Base-by-base conservation (phyloP, 208 protist species). In the Borovskyia barvae region DNA sequence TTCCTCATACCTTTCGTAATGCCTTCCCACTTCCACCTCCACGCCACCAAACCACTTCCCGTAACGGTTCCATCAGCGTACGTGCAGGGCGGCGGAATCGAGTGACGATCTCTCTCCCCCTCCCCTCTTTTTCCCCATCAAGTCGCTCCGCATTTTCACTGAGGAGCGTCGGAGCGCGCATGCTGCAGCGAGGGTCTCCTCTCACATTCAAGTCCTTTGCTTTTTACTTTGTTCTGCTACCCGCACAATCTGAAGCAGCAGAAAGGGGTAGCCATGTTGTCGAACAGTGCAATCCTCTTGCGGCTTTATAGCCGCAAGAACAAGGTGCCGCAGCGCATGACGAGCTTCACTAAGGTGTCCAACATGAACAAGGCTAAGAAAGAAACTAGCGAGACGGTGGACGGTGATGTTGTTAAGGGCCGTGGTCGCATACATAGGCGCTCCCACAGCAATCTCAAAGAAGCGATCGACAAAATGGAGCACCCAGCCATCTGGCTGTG, bases 401-500 rank as follows among this genome's bases (percentile, higher is more conserved):
- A 93, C 58, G 90, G 90, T 17, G 90, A 96, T 1, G 45, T 89
- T 6, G 85, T 96, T 25, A 80, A 84, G 55, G 90, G 90, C 5
- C 84, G 85, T 33, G 90, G 90, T 60, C 88, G 88, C 39, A 47
- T 92, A 15, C 82, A 73, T 35, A 83, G 75, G 39, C 84, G 85
- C 72, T 82, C 86, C 32, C 86, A 94, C 80, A 94, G 79, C 58
- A 71, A 51, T 11, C 68, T 96, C 17, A 93, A 94, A 62, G 70
- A 88, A 39, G 77, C 76, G 11, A 93, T 96, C 56, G 80, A 62
- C 8, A 63, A 58, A 25, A 96, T 96, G 87, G 87, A 96, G 75
- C 86, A 96, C 58, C 90, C 90, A 2, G 82, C 86, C 14, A 93
- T 96, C 47, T 96, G 90, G 87, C 80, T 93, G 43, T 96, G 90